Conservation (phyloP, 768 basidiomycete species). For the Psilocybe tampanensis region DNA sequence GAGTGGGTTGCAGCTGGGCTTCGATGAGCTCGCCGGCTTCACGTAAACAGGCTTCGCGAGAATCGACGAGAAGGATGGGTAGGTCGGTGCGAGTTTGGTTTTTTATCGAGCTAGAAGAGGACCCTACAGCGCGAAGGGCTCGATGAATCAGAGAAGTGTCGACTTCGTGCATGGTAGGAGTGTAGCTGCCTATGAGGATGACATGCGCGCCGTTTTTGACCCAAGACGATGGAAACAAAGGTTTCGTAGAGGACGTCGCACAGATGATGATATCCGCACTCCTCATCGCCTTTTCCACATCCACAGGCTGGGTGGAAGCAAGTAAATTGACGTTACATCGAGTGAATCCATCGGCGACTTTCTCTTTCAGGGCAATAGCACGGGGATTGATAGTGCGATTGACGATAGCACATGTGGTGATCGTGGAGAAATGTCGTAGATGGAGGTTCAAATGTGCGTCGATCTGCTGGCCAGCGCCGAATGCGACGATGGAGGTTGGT, state of each 20-base stretch:
- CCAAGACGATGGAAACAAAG: slow-evolving; percentile 72
- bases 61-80: slow-evolving; percentile 70
- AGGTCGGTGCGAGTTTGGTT: background rate
- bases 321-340: slow-evolving; percentile 25
- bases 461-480: slow-evolving; percentile 77
- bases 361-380: slow-evolving; percentile 35
- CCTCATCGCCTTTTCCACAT: slow-evolving; percentile 34
- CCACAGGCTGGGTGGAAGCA: slow-evolving; percentile 8
- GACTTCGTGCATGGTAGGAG: slow-evolving; percentile 78
- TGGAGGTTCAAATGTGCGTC: slow-evolving; percentile 65
- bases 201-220: slow-evolving; percentile 67
- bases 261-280: slow-evolving; percentile 64
- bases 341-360: slow-evolving; percentile 25
- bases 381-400: slow-evolving; percentile 62
- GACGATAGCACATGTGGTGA: slow-evolving; percentile 58
- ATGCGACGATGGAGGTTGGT: slow-evolving; percentile 55
- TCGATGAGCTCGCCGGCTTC: slow-evolving; percentile 87
- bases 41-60: slow-evolving; percentile 60
- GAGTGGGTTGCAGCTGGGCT: slow-evolving; percentile 38
- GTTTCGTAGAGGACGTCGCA: slow-evolving; percentile 70
- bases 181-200: slow-evolving; percentile 83
- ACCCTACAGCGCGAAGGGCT: slow-evolving; percentile 5
- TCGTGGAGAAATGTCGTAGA: slow-evolving; percentile 55
- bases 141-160: slow-evolving; percentile 57
- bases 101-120: background rate